Percentiles rank a stretch among this genome's conserved stretches.
Evolutionary conservation across 306 rosid genomes (phyloP).

Genomic region (Gastrolobium villosum): DNA sequence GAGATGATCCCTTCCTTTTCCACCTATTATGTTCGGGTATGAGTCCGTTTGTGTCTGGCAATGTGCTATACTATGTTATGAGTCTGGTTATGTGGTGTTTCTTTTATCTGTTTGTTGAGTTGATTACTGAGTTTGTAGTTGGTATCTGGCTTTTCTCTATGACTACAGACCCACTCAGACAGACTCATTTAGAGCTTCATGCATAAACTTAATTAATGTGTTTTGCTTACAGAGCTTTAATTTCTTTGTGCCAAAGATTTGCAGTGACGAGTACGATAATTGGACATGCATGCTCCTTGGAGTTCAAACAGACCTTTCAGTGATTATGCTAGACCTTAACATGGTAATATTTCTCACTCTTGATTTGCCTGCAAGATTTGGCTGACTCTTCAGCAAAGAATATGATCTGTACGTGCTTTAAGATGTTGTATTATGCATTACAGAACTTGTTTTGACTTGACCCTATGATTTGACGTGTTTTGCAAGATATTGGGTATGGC

Average conservation of each 20-base stretch:
- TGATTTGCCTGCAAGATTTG: constrained; percentile 14
- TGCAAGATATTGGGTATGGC: constrained; percentile 85
- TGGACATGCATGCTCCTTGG: constrained; percentile 85
- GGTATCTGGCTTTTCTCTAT: constrained; percentile 16
- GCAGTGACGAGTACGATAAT: constrained; percentile 79
- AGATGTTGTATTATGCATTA: constrained; percentile 33
- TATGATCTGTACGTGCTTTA: not conserved
- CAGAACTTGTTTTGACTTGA: constrained; percentile 26
- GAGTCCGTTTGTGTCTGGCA: not conserved
- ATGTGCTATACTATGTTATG: not conserved
- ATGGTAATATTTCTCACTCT: constrained; percentile 67
- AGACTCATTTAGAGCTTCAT: constrained; percentile 5
- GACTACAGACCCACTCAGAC: not conserved
- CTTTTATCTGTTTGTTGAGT: constrained; percentile 38
- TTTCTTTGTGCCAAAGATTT: constrained; percentile 66
- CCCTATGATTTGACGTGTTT: constrained; percentile 43
- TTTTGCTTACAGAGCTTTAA: constrained; percentile 35
- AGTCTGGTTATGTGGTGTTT: not conserved
- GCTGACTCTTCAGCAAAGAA: constrained; percentile 10
- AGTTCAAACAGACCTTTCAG: constrained; percentile 84
- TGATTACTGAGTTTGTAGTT: not conserved
- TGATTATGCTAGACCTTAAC: constrained; percentile 82
- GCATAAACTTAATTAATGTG: constrained; percentile 5
- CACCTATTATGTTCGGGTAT: not conserved
- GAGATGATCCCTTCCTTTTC: constrained; percentile 1